Percentiles rank a stretch among this genome's conserved stretches.
These are phyloP conservation scores for Cyberlindnera euphorbiiphila DNA, from an alignment of 805 yeast species.

Conservation along the genomic window DNA sequence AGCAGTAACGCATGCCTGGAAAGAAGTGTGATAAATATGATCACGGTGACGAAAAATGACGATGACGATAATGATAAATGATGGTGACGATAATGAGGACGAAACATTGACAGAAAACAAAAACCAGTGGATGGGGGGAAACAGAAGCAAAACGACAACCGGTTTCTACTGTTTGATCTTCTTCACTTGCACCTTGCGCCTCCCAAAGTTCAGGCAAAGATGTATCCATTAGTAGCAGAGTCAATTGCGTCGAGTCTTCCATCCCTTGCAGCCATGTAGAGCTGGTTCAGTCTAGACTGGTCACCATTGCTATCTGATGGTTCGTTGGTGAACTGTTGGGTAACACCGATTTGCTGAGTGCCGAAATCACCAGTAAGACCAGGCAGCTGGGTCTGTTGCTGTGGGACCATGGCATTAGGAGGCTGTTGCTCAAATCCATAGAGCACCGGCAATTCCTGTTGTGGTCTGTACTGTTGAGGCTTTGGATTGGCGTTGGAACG, in stretches of 20 bases:
- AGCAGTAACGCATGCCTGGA: neutral
- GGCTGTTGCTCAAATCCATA: conserved; percentile 22
- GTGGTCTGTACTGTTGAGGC: conserved; percentile 23
- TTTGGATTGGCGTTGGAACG: conserved; percentile 39
- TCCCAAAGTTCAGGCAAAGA: conserved; percentile 16
- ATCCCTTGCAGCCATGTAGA: conserved; percentile 52
- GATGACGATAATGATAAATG: too few species aligned
- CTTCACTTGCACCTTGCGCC: too few species aligned
- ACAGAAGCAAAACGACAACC: too few species aligned
- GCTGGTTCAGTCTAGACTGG: conserved; percentile 43
- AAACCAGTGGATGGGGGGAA: too few species aligned
- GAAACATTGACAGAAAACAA: neutral
- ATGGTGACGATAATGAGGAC: neutral
- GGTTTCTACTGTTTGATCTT: too few species aligned
- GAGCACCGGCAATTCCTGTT: conserved; percentile 23
- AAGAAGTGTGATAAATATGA: too few species aligned
- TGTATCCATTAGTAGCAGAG: conserved; percentile 39
- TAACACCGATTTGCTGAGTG: conserved; percentile 13
- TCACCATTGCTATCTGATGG: conserved; percentile 31
- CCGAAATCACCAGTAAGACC: conserved; percentile 20
- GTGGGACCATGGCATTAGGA: conserved; percentile 4
- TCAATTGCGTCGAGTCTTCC: conserved; percentile 53
- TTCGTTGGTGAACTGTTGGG: conserved; percentile 26
- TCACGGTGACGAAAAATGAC: too few species aligned
- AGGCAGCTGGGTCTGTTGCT: neutral